These are phyloP conservation scores for Cladosporium sp. DNA, from an alignment of 2,329 filamentous ascomycete genomes.

Conservation along the genomic window DNA sequence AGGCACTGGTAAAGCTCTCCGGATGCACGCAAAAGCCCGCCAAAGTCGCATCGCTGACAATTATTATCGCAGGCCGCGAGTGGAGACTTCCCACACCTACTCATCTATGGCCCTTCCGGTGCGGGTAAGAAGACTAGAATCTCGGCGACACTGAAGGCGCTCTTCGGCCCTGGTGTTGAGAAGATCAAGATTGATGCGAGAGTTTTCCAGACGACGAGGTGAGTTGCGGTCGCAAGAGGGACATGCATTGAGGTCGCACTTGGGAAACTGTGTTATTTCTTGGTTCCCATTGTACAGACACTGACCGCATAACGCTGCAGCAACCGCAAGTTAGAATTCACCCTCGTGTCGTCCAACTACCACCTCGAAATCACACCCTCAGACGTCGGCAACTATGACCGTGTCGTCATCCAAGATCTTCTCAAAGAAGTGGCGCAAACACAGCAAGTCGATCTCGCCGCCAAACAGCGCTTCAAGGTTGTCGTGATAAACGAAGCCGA, in stretches of 20 bases:
- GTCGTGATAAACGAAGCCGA: slow-evolving; percentile 99
- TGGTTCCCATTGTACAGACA: neutral
- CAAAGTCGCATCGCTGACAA: neutral
- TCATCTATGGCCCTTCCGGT: slow-evolving; percentile 93
- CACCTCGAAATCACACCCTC: slow-evolving; percentile 98
- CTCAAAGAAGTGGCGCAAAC: slow-evolving; percentile 98
- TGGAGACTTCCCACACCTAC: slow-evolving; percentile 94
- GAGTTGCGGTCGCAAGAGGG: neutral
- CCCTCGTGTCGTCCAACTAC: slow-evolving; percentile 94
- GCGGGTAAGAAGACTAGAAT: slow-evolving; percentile 98
- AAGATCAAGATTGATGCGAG: slow-evolving; percentile 99
- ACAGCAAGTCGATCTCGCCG: slow-evolving; percentile 92
- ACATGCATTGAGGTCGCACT: neutral
- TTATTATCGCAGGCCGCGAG: slow-evolving; percentile 69
- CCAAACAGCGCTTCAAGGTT: slow-evolving; percentile 92
- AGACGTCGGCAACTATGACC: slow-evolving; percentile 92
- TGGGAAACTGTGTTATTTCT: no score
- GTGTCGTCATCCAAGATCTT: slow-evolving; percentile 91
- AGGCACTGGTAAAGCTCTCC: slow-evolving; percentile 65
- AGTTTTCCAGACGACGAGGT: slow-evolving; percentile 79
- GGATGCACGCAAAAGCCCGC: neutral
- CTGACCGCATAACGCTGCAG: slow-evolving; percentile 36
- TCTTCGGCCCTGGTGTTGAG: slow-evolving; percentile 95
- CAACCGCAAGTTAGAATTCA: slow-evolving; percentile 98
- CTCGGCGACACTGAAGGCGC: slow-evolving; percentile 87